These are phyloP conservation scores for Pleurotus pulmonarius DNA, from an alignment of 768 basidiomycete species.

Conservation along the genomic window DNA sequence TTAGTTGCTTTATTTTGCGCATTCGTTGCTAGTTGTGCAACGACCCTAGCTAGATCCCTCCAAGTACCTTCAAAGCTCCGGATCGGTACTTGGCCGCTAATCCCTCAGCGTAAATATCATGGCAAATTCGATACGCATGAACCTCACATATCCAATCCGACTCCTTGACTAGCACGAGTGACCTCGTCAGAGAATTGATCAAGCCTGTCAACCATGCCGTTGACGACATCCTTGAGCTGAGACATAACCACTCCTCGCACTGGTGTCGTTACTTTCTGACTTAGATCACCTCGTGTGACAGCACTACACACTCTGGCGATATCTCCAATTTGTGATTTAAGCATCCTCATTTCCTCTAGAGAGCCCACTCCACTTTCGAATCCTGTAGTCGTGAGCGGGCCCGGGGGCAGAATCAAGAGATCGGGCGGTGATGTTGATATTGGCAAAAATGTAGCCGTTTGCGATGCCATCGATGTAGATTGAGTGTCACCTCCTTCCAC, in stretches of 20 bases:
- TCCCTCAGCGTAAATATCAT: slow-evolving; percentile 66
- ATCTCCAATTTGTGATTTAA: slow-evolving; percentile 66
- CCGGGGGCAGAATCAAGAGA: slow-evolving; percentile 43
- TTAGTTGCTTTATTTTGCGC: too few species aligned
- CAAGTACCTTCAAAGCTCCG: slow-evolving; percentile 87
- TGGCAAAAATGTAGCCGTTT: too few species aligned
- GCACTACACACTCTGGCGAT: slow-evolving; percentile 71
- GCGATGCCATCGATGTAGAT: slow-evolving; percentile 26
- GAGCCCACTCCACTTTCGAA: slow-evolving; percentile 60
- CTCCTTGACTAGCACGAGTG: too few species aligned
- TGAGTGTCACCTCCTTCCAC: slow-evolving; percentile 26
- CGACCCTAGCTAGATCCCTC: slow-evolving; percentile 77
- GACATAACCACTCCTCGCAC: too few species aligned
- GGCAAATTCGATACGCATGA: slow-evolving; percentile 1
- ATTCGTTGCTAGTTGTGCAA: slow-evolving; percentile 78
- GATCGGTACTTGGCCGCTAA: slow-evolving; percentile 82
- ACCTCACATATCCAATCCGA: slow-evolving; percentile 54
- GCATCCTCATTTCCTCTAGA: slow-evolving; percentile 62
- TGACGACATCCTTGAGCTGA: too few species aligned
- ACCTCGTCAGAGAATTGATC: too few species aligned
- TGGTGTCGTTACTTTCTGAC: slow-evolving; percentile 35
- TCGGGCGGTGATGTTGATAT: too few species aligned
- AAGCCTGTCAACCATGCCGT: too few species aligned
- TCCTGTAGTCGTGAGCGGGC: slow-evolving; percentile 26
- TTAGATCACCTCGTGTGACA: slow-evolving; percentile 63